Base-by-base conservation (phyloP, 2,329 filamentous ascomycete species). In the Calonectria crousiana region DNA sequence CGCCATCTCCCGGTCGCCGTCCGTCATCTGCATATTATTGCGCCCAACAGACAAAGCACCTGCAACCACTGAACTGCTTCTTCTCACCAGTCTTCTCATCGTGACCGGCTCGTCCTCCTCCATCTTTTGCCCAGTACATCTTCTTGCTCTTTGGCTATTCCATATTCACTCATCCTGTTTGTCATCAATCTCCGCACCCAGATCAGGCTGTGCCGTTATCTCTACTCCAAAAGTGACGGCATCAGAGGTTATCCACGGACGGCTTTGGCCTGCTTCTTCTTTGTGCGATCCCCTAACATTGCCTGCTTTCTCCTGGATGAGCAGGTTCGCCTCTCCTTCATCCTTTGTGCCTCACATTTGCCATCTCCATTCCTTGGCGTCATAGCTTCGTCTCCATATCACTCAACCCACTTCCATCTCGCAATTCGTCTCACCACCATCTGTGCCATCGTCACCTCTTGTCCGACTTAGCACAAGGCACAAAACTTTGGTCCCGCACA, bases 1-100 rank as follows among this genome's bases (percentile, higher is more conserved):
- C 70, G 71, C 76, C 76, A 78, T 79, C 77, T 71, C 67, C 38
- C 51, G 32, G 64, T 56, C 53, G 44, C 76, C 74, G 73, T 79
- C 71, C 74, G 70, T 74, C 78, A 78, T 74, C 56, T 41, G 53
- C 64, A 67, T 51, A 72, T 71, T 68, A 64, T 67, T 70, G 36
- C 76, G 69, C 56, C 60, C 74, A 71, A 64, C 69, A 69, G 52
- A 70, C 70, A 72, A 44, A 69, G 23, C 53, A 52, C 41, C 52
- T 36, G 23, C 65, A 51, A 36, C 41, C 34, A 41, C 65, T 67
- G 41, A 32, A 60, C 20, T 26, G 62, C 49, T 47, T 65, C 28
- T 71, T 51, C 47, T 70, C 60, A 66, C 68, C 49, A 66, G 20
- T 44, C 47, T 56, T 62, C 51, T n/a, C 58, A 38, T 65, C 28